Base-by-base conservation (phyloP, 2,329 filamentous ascomycete species). In the Trichophyton equinum region DNA sequence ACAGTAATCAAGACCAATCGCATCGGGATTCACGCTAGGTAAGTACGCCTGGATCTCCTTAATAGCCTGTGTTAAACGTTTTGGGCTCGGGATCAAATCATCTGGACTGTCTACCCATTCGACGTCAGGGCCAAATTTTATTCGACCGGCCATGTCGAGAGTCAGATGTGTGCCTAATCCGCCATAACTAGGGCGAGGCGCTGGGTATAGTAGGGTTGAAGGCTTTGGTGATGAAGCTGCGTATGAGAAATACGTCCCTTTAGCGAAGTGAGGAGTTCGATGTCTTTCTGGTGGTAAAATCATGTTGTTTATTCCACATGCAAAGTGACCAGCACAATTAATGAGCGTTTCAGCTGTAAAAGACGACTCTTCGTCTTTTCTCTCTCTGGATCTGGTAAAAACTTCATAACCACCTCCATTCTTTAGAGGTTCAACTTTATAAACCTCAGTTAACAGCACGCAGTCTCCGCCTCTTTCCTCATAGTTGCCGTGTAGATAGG, bases 101-200 rank as follows among this genome's bases (percentile, higher is more conserved):
- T 76, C 74, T 0, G 90, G 84, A 0, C 79, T 76, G 57, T 86
- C 82, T 0, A 96, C 86, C 94, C 94, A 97, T 72, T 97, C 90
- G 13, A 96, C 88, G 70, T 99, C 94, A 0, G 94, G 94, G 0
- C 94, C 94, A 73, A 99, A 99, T 42, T 90, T 86, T 49, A 97
- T 81, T 0, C 89, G 83, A 0, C 92, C 91, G 0, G 79, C 82
- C 75, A 97, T 81, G 72, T 99, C 94, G 61, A 97, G 81, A 0
- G 94, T 99, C 18, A 99, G 78, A 73, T 99, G 94, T 0, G 94
- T 97, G 56, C 94, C 94, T 0, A 99, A 92, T 0, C 94, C 92
- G 58, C 84, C 91, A 22, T 86, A 82, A 1, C 91, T 91, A 0
- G 91, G 87, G 7, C 88, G 79, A 0, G 92, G 91, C 0, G 88